Evolutionary conservation across 768 basidiomycete genomes (phyloP).

Genomic region (Xerocomus spinulosus): DNA sequence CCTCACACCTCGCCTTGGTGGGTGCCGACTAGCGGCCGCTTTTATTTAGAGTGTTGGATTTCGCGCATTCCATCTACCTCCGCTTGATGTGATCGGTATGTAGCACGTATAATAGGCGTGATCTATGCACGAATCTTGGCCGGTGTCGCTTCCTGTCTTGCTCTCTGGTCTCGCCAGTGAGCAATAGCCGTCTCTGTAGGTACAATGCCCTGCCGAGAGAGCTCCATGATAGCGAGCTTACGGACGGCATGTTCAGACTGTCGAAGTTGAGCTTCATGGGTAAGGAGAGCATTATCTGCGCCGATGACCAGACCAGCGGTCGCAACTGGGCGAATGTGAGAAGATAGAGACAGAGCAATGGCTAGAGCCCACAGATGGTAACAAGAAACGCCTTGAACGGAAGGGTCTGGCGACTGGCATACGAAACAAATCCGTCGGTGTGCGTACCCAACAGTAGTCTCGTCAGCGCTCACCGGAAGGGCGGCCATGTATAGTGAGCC

Average conservation of each 20-base stretch:
- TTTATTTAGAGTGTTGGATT: constrained; percentile 21
- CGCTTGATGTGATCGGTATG: constrained; percentile 5
- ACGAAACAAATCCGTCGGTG: background rate
- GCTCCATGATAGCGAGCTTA: constrained; percentile 67
- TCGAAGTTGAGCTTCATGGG: constrained; percentile 64
- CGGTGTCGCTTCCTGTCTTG: constrained; percentile 13
- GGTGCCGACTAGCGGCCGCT: background rate
- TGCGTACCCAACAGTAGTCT: background rate
- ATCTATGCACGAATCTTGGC: constrained; percentile 6
- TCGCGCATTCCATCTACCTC: constrained; percentile 1
- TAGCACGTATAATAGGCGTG: constrained; percentile 10
- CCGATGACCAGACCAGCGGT: constrained; percentile 66
- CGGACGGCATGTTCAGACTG: constrained; percentile 65
- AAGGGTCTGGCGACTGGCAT: constrained; percentile 65
- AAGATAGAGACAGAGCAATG: background rate
- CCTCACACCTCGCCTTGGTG: background rate
- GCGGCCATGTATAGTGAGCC: constrained; percentile 67
- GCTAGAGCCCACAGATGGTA: constrained; percentile 52
- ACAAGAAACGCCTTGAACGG: constrained; percentile 79
- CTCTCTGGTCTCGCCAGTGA: constrained; percentile 62
- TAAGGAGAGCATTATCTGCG: constrained; percentile 71
- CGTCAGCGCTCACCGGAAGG: constrained; percentile 51
- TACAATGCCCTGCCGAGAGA: constrained; percentile 69
- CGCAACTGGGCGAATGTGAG: constrained; percentile 40
- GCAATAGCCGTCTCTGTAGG: constrained; percentile 81